Conservation (phyloP, 2,329 filamentous ascomycete species). For the Penicillium hesseltinei region DNA sequence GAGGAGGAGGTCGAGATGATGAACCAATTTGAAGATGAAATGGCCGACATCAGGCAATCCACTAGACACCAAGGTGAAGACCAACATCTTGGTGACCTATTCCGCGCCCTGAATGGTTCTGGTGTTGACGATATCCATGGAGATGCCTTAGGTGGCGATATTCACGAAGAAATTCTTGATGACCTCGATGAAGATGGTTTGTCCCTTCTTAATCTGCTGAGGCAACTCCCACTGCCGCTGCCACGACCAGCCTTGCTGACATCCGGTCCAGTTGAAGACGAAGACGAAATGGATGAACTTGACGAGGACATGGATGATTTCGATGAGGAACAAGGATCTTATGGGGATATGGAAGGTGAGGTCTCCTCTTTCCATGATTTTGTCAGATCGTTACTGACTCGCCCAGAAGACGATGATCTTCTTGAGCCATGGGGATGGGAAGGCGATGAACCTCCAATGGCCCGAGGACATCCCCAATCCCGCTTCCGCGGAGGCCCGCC, state of each 20-base stretch:
- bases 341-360: conserved; percentile 39
- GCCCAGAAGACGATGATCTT: conserved; percentile 35
- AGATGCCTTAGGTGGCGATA: conserved; percentile 51
- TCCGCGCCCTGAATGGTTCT: conserved; percentile 45
- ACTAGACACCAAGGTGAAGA: conserved; percentile 42
- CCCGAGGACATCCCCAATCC: conserved; percentile 47
- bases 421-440: conserved; percentile 52
- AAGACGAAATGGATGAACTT: conserved; percentile 48
- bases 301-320: conserved; percentile 48
- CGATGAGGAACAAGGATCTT: conserved; percentile 46
- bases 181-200: conserved; percentile 59
- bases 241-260: conserved; percentile 17
- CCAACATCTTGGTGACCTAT: conserved; percentile 46
- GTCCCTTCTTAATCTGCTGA: conserved; percentile 13
- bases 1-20: conserved; percentile 47
- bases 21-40: conserved; percentile 44
- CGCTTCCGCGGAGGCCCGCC: conserved; percentile 56
- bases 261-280: conserved; percentile 57
- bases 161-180: conserved; percentile 47
- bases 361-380: neutral
- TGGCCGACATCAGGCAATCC: conserved; percentile 42
- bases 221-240: neutral
- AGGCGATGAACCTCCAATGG: conserved; percentile 51
- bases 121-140: conserved; percentile 44
- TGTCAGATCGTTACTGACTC: conserved; percentile 32